Conservation (phyloP, 192 early-diverging fungal species). For the Coemansia sp. region DNA sequence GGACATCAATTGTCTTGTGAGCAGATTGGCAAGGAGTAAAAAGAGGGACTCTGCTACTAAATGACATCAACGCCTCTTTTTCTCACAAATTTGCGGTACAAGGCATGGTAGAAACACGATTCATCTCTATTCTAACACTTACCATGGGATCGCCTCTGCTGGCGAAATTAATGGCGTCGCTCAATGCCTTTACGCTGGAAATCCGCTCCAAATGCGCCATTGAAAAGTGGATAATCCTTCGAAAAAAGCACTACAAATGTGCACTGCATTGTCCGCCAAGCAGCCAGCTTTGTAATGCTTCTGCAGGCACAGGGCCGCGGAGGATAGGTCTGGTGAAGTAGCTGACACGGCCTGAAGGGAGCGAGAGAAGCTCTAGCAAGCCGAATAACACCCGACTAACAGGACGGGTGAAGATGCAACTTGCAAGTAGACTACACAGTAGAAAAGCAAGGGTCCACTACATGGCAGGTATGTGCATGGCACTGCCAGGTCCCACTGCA, state of each 20-base stretch:
- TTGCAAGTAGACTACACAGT: not conserved
- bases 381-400: not conserved
- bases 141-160: constrained; percentile 1
- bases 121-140: not conserved
- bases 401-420: not conserved
- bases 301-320: not conserved
- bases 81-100: not conserved
- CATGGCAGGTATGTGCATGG: not conserved
- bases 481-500: not conserved
- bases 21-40: no score
- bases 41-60: not conserved
- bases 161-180: not conserved
- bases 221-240: not conserved
- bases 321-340: not conserved
- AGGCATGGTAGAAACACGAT: not conserved
- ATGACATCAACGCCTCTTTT: not conserved
- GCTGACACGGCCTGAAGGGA: not conserved
- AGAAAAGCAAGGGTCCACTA: not conserved
- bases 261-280: not conserved
- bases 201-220: not conserved
- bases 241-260: not conserved
- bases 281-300: not conserved
- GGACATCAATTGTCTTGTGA: no score
- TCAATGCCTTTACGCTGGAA: not conserved
- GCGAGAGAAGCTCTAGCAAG: not conserved